These are phyloP conservation scores for Cryphonectria carpinicola DNA, from an alignment of 2,329 filamentous ascomycete genomes.

Conservation along the genomic window DNA sequence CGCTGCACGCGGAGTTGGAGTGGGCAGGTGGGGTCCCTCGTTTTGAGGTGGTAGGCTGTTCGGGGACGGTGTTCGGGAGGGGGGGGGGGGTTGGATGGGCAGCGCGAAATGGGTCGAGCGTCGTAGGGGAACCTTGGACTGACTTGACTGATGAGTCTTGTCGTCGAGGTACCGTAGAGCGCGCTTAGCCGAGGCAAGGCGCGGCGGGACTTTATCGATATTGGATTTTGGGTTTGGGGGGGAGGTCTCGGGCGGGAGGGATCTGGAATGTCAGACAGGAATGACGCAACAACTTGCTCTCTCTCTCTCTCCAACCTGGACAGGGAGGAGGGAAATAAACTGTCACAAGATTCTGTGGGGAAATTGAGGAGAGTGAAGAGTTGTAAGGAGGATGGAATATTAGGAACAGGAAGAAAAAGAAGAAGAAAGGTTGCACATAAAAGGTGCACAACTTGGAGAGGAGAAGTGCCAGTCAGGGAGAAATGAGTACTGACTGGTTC, in stretches of 20 bases:
- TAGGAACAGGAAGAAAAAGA: not conserved
- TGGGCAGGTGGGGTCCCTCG: no score
- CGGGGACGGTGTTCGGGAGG: no score
- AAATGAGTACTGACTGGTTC: not conserved
- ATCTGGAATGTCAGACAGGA: not conserved
- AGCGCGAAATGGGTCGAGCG: not conserved
- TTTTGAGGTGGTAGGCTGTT: no score
- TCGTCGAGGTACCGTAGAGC: conserved; percentile 4
- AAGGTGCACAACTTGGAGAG: not conserved
- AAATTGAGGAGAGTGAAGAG: no score
- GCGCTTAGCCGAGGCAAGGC: conserved; percentile 28
- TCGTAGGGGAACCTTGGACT: not conserved
- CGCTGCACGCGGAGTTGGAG: no score
- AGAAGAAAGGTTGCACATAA: not conserved
- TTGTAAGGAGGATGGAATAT: not conserved
- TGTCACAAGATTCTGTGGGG: no score
- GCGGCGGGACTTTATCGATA: conserved; percentile 29
- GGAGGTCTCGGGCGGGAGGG: not conserved
- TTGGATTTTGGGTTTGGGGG: conserved; percentile 2
- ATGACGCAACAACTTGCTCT: not conserved
- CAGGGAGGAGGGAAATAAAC: no score
- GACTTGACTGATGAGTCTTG: conserved; percentile 13
- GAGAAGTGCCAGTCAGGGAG: not conserved
- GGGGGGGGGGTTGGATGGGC: not conserved
- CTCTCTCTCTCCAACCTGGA: not conserved